Conservation (phyloP, 2,329 filamentous ascomycete genomes). For the Keithomyces neogunnii region DNA sequence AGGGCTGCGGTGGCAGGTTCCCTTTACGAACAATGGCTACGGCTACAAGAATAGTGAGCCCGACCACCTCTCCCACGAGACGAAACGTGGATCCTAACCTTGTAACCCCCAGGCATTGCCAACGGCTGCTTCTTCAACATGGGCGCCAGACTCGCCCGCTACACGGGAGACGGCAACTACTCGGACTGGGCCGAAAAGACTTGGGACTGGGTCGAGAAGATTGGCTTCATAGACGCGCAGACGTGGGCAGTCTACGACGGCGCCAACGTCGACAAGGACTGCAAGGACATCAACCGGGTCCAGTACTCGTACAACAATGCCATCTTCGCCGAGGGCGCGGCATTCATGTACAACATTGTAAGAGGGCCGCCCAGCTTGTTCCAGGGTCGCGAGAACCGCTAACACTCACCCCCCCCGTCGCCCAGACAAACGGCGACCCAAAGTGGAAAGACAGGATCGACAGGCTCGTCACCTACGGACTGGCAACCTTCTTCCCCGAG, state of each 20-base stretch:
- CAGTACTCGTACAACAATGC: slow-evolving; percentile 62
- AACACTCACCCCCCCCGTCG: not conserved
- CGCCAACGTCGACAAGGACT: slow-evolving; percentile 47
- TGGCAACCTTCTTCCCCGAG: slow-evolving; percentile 45
- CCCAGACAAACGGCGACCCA: slow-evolving; percentile 39
- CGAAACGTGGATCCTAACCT: not conserved
- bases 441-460: slow-evolving; percentile 50
- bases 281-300: slow-evolving; percentile 48
- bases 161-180: slow-evolving; percentile 59
- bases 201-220: slow-evolving; percentile 50
- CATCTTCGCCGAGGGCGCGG: slow-evolving; percentile 51
- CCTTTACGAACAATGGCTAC: slow-evolving; percentile 63
- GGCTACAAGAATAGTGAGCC: slow-evolving; percentile 59
- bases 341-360: slow-evolving; percentile 59
- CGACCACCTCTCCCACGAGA: not conserved
- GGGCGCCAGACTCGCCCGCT: slow-evolving; percentile 62
- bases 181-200: slow-evolving; percentile 50
- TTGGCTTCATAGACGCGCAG: slow-evolving; percentile 51
- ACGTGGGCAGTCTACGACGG: slow-evolving; percentile 58
- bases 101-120: slow-evolving; percentile 36
- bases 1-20: slow-evolving; percentile 71
- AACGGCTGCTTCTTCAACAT: slow-evolving; percentile 57
- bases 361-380: slow-evolving; percentile 9
- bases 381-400: not conserved
- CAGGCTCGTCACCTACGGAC: slow-evolving; percentile 41